phyloP scores from a whole-genome alignment of 345 rosid genomes.

The Gossypium longicalyx region DNA sequence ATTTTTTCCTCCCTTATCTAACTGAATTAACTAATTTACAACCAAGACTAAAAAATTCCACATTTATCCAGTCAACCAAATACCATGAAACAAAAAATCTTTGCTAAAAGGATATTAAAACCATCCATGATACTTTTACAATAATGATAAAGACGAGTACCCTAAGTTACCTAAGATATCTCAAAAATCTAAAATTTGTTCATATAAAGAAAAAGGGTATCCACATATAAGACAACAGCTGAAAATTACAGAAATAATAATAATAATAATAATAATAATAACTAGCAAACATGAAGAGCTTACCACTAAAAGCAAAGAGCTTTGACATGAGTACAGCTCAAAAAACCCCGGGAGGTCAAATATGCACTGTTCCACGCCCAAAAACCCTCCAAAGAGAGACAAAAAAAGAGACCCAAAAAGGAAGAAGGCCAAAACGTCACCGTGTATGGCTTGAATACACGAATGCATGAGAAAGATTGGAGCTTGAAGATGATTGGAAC shows the following conservation, averaged over 20 bases:
- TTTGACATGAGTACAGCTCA: slow-evolving; percentile 67
- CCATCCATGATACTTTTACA: not conserved
- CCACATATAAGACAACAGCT: not conserved
- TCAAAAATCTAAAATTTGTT: not conserved
- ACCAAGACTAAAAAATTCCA: not conserved
- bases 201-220: not conserved
- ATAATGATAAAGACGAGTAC: not conserved
- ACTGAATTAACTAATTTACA: not conserved
- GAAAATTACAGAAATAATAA: not conserved
- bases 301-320: slow-evolving; percentile 68
- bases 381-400: slow-evolving; percentile 74
- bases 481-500: slow-evolving; percentile 37
- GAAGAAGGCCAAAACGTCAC: slow-evolving; percentile 17
- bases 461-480: slow-evolving; percentile 49
- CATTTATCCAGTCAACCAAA: not conserved
- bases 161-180: not conserved
- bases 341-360: slow-evolving; percentile 44
- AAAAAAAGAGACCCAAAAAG: slow-evolving; percentile 49
- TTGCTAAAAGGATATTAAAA: too few relatives aligned
- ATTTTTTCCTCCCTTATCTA: too few relatives aligned
- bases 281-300: not conserved
- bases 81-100: not conserved
- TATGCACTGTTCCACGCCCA: slow-evolving; percentile 31
- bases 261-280: fast-evolving
- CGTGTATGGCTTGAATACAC: slow-evolving; percentile 12